Conservation (phyloP, 1,284 basidiomycete species). For the Heterobasidion irregulare region DNA sequence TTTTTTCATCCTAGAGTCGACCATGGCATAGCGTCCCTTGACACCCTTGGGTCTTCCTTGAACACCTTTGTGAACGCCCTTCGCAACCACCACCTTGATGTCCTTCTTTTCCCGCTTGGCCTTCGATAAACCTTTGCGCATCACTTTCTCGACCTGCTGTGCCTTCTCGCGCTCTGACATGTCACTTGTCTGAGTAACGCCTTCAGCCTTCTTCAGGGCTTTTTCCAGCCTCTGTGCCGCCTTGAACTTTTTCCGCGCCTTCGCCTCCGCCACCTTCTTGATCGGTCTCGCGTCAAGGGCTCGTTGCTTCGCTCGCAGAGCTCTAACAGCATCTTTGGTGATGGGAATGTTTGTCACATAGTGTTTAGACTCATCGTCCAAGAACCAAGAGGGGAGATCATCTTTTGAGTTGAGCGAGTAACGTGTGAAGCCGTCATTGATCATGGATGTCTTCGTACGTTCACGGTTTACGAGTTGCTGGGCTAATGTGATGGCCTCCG, state of each 20-base stretch:
- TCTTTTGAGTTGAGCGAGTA: constrained; percentile 90
- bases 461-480: constrained; percentile 90
- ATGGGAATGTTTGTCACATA: constrained; percentile 95
- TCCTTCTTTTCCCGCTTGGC: constrained; percentile 72
- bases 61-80: constrained; percentile 82
- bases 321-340: constrained; percentile 91
- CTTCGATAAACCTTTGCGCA: constrained; percentile 70
- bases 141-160: constrained; percentile 85
- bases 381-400: constrained; percentile 91
- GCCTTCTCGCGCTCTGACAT: constrained; percentile 95
- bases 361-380: constrained; percentile 91
- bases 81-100: constrained; percentile 87
- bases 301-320: constrained; percentile 84
- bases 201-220: constrained; percentile 95
- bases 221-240: constrained; percentile 83
- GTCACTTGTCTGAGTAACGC: constrained; percentile 84
- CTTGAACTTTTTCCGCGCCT: constrained; percentile 94
- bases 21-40: constrained; percentile 91
- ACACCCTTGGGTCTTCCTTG: constrained; percentile 95
- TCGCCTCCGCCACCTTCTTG: constrained; percentile 99
- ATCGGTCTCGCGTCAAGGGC: constrained; percentile 96
- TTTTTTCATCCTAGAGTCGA: constrained; percentile 82
- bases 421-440: constrained; percentile 95
- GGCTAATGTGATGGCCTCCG: constrained; percentile 89
- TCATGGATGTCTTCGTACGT: constrained; percentile 81